These are phyloP conservation scores for Myxozyma neotropica DNA, from an alignment of 805 yeast species.

Conservation along the genomic window DNA sequence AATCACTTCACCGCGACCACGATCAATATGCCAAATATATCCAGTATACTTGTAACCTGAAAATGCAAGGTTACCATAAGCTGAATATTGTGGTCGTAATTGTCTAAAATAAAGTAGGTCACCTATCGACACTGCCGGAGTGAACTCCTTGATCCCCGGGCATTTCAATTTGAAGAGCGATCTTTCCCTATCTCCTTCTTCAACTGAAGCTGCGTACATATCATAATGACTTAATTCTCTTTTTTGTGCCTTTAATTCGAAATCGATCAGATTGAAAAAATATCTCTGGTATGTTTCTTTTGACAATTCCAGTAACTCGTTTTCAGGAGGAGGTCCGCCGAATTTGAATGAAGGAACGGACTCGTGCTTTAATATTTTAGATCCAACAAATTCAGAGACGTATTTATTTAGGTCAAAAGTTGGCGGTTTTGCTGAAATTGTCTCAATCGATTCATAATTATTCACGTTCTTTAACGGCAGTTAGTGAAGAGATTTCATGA, in stretches of 20 bases:
- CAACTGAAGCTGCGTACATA: slow-evolving; percentile 18
- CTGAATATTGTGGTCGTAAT: slow-evolving; percentile 23
- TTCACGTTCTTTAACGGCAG: slow-evolving; percentile 18
- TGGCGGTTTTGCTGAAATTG: slow-evolving; percentile 18
- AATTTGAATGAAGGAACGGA: slow-evolving; percentile 4
- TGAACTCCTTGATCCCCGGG: slow-evolving; percentile 31
- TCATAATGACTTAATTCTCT: slow-evolving; percentile 15
- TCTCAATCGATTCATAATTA: background rate
- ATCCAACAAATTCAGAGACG: slow-evolving; percentile 20
- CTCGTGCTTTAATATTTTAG: slow-evolving; percentile 3
- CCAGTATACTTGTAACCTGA: slow-evolving; percentile 24
- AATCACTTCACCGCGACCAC: slow-evolving; percentile 25
- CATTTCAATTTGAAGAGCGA: slow-evolving; percentile 17
- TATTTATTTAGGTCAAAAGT: slow-evolving; percentile 13
- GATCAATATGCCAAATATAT: slow-evolving; percentile 23
- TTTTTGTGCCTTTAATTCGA: slow-evolving; percentile 23
- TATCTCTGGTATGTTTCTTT: background rate
- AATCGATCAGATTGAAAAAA: slow-evolving; percentile 13
- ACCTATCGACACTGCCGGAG: slow-evolving; percentile 28
- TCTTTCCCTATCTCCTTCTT: background rate
- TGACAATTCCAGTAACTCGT: background rate
- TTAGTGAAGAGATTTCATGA: background rate
- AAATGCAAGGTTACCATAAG: slow-evolving; percentile 15
- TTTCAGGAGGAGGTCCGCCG: background rate
- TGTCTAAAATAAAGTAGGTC: slow-evolving; percentile 22